Base-by-base conservation (phyloP, 2,329 filamentous ascomycete species). In the Helotiales sp. region DNA sequence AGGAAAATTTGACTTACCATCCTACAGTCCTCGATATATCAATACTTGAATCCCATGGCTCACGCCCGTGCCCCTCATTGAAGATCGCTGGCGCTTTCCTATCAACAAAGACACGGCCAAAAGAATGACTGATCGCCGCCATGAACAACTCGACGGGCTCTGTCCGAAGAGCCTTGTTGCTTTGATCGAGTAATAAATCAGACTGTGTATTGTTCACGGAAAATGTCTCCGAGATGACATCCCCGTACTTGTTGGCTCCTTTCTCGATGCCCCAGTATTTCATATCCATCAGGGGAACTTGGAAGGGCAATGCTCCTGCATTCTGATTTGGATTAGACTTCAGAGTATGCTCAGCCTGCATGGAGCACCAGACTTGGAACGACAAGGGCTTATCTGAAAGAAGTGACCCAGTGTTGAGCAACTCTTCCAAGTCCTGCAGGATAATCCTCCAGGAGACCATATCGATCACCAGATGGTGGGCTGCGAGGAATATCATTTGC, bases 11-110 rank as follows among this genome's bases (percentile, higher is more conserved):
- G 76, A 75, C 0, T 74, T 73, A 83, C 82, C 82, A 84, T 6
- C 82, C 82, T 0, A 83, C 78, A 0, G 80, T 82, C 1, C 75
- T 69, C 0, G 81, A 79, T 1, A 80, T 68, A 58, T 83, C 78
- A 10, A 80, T 69, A 0, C 52, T 32, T 1, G 71, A 32, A 28
- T 76, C 73, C 74, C 76, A 78, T 0, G 77, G 66, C 34, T 83
- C 81, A 6, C 82, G 76, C 1, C 81, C 82, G 28, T 83, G 81
- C 0, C 78, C 77, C 65, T 83, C 81, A 47, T 75, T 78, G 70
- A 80, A 82, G 0, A 83, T 69, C 1, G 75, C 69, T 1, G 81
- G 81, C 0, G 73, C 20, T 0, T 69, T 17, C 4, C 80, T 76
- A 45, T 80, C 76, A 0, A 57, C 26, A 63, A 84, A 83, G 6